These are phyloP conservation scores for Chondrus crispus DNA, from an alignment of 23 red algal genomes.

Conservation along the genomic window DNA sequence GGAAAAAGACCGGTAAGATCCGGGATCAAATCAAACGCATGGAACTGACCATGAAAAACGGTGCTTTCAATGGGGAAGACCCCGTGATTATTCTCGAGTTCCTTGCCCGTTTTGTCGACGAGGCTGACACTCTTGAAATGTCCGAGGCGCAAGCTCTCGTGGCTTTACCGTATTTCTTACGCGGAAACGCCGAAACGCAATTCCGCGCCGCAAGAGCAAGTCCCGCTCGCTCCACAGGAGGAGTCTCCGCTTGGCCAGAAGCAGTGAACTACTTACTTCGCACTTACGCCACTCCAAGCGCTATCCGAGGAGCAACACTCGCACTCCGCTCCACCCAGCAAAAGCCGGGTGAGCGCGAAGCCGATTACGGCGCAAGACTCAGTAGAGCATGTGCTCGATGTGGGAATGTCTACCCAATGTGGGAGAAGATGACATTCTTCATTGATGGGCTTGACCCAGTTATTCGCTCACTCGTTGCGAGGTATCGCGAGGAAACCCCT, in stretches of 20 bases:
- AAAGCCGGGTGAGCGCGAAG: not conserved
- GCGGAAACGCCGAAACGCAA: not conserved
- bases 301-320: not conserved
- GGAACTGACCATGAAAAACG: not conserved
- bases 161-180: not conserved
- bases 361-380: not conserved
- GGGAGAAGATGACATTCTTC: not conserved
- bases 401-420: not conserved
- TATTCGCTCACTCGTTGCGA: not conserved
- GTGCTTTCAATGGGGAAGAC: not conserved
- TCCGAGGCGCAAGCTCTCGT: not conserved
- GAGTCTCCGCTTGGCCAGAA: not conserved
- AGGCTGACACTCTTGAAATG: not conserved
- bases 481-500: constrained; percentile 16
- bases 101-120: not conserved
- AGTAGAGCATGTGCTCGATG: not conserved
- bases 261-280: not conserved
- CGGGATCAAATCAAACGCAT: not conserved
- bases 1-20: not conserved
- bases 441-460: not conserved
- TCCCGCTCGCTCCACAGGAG: not conserved
- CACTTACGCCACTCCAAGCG: constrained; percentile 12
- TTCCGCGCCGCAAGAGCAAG: not conserved
- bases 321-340: not conserved
- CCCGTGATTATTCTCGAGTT: not conserved